These are phyloP conservation scores for Ramaria rubella DNA, from an alignment of 768 basidiomycete species.

Conservation along the genomic window DNA sequence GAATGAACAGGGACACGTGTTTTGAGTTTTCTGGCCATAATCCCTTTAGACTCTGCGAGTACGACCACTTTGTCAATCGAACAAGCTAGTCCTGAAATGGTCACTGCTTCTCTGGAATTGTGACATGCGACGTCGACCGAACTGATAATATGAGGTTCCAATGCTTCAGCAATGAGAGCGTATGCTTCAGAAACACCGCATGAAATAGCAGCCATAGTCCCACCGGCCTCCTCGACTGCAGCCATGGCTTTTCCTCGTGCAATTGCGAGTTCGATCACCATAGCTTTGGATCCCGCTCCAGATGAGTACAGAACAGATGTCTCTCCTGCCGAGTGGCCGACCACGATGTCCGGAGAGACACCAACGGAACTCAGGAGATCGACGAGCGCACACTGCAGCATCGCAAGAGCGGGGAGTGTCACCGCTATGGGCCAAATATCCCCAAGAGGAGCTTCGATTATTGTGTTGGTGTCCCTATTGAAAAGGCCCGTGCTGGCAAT, in stretches of 20 bases:
- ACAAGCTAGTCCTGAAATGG: slow-evolving; percentile 29
- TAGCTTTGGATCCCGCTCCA: slow-evolving; percentile 8
- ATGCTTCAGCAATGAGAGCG: slow-evolving; percentile 20
- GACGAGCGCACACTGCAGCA: slow-evolving; percentile 11
- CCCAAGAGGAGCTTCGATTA: background rate
- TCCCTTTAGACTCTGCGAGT: slow-evolving; percentile 21
- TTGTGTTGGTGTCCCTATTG: slow-evolving; percentile 12
- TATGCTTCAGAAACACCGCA: slow-evolving; percentile 27
- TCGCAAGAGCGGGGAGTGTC: slow-evolving; percentile 11
- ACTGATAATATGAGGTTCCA: background rate
- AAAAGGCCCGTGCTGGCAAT: slow-evolving; percentile 34
- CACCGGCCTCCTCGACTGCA: slow-evolving; percentile 27
- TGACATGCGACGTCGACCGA: slow-evolving; percentile 36
- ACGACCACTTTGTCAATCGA: slow-evolving; percentile 27
- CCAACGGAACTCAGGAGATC: slow-evolving; percentile 8
- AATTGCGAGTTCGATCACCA: slow-evolving; percentile 28
- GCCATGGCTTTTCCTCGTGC: slow-evolving; percentile 35
- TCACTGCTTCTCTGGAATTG: slow-evolving; percentile 33
- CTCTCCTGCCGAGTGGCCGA: slow-evolving; percentile 13
- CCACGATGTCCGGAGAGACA: slow-evolving; percentile 4
- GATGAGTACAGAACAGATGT: slow-evolving; percentile 13
- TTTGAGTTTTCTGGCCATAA: slow-evolving; percentile 33
- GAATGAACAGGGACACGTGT: slow-evolving; percentile 36
- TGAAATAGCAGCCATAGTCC: slow-evolving; percentile 39
- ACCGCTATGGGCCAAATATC: slow-evolving; percentile 12